Conservation (phyloP, 2,329 filamentous ascomycete species). For the Exserohilum rostratum region DNA sequence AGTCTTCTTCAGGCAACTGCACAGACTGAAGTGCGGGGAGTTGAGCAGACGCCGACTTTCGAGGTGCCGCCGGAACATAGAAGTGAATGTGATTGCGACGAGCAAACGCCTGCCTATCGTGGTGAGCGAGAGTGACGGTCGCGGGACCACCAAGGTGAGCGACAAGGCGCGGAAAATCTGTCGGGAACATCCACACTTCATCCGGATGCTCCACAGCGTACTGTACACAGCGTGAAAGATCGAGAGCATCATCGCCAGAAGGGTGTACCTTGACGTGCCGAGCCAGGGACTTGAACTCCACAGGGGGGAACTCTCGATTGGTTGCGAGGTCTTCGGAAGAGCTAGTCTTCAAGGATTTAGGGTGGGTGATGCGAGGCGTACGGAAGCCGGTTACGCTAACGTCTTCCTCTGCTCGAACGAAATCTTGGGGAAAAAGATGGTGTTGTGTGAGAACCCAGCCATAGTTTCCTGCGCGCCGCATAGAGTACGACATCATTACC, state of each 20-base stretch:
- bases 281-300: conserved; percentile 34
- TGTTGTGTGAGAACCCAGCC: conserved; percentile 25
- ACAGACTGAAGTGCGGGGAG: too few species aligned
- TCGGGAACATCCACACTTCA: conserved; percentile 34
- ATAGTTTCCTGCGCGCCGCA: conserved; percentile 21
- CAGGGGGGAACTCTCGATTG: conserved; percentile 14
- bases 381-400: conserved; percentile 29
- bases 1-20: too few species aligned
- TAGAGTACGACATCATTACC: conserved; percentile 31
- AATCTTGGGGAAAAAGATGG: conserved; percentile 1
- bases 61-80: background rate
- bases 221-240: conserved; percentile 35
- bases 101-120: conserved; percentile 23
- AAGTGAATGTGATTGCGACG: conserved; percentile 16
- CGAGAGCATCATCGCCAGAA: conserved; percentile 31
- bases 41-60: background rate
- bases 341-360: conserved; percentile 8
- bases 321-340: conserved; percentile 2
- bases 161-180: conserved; percentile 27
- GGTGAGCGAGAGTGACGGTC: conserved; percentile 20
- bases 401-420: conserved; percentile 10
- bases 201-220: conserved; percentile 26
- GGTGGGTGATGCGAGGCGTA: conserved; percentile 21
- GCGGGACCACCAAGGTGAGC: conserved; percentile 24
- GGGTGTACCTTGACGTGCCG: conserved; percentile 30